Conservation (phyloP, 1,284 basidiomycete species). For the Trichosporon asahii region DNA sequence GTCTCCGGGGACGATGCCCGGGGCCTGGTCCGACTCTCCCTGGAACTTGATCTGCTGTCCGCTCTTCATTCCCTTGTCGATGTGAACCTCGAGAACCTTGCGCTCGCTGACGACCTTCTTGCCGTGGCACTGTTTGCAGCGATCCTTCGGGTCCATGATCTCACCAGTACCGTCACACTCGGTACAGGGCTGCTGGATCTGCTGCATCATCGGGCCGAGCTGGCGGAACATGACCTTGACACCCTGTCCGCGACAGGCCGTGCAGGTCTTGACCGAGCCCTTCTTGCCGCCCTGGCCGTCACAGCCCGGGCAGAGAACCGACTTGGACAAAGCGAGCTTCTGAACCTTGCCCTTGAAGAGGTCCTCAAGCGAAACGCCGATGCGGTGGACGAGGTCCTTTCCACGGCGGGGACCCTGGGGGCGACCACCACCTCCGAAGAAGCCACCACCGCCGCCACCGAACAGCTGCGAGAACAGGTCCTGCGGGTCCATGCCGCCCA, state of each 20-base stretch:
- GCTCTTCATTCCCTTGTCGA: constrained; percentile 99
- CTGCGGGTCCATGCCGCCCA: constrained; percentile 89
- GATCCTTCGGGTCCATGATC: constrained; percentile 89
- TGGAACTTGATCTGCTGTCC: constrained; percentile 93
- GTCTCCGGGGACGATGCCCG: constrained; percentile 85
- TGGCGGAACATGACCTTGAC: constrained; percentile 88
- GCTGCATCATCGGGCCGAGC: constrained; percentile 97
- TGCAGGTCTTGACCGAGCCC: constrained; percentile 81
- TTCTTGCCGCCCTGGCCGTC: constrained; percentile 97
- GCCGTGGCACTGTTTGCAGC: constrained; percentile 89
- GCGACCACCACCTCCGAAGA: constrained; percentile 60
- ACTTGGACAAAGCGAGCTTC: constrained; percentile 94
- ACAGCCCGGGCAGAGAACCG: constrained; percentile 89
- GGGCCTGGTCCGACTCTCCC: constrained; percentile 96
- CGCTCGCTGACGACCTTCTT: constrained; percentile 94
- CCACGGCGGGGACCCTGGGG: constrained; percentile 87
- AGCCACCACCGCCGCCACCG: constrained; percentile 63
- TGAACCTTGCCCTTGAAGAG: constrained; percentile 98
- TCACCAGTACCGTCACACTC: constrained; percentile 91
- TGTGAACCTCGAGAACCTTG: constrained; percentile 97
- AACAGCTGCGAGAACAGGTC: constrained; percentile 98
- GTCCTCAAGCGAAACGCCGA: constrained; percentile 93
- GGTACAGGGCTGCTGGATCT: constrained; percentile 92
- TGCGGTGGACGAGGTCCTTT: constrained; percentile 96
- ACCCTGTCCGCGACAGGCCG: constrained; percentile 82